Percentiles rank a stretch among this genome's conserved stretches.
phyloP scores from a whole-genome alignment of 495 filamentous ascomycete species.

The Penicillium nucicola region DNA sequence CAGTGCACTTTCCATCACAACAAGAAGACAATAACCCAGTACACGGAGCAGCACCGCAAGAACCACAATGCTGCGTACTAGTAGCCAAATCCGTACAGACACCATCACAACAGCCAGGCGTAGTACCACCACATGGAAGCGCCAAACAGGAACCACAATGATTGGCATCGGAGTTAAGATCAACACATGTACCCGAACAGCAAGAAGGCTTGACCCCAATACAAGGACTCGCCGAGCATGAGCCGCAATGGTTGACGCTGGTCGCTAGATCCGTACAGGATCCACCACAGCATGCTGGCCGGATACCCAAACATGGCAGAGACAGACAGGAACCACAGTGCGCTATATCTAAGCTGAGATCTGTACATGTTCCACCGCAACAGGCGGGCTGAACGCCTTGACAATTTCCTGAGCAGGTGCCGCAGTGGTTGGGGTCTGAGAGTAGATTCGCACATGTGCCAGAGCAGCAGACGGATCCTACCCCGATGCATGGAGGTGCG shows the following conservation, averaged over 20 bases:
- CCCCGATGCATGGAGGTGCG: too few relatives aligned
- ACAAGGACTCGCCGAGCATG: conserved; percentile 5
- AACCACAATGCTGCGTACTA: conserved; percentile 1
- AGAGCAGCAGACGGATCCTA: too few relatives aligned
- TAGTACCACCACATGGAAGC: neutral
- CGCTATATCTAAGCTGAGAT: conserved; percentile 1
- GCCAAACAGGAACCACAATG: conserved; percentile 15
- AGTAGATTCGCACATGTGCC: too few relatives aligned
- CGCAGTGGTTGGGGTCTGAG: too few relatives aligned
- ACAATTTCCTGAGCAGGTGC: too few relatives aligned
- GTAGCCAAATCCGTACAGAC: neutral
- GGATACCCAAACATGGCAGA: conserved; percentile 5
- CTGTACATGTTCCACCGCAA: conserved; percentile 5
- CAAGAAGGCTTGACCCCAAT: conserved; percentile 3
- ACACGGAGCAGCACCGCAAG: neutral
- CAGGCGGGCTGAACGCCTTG: too few relatives aligned
- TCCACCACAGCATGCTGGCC: conserved; percentile 7
- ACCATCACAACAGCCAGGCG: neutral
- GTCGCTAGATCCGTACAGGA: conserved; percentile 9
- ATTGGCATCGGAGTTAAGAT: conserved; percentile 5
- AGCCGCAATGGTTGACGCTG: conserved; percentile 3
- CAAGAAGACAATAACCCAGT: conserved; percentile 10
- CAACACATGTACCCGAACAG: conserved; percentile 9
- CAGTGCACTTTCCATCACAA: conserved; percentile 12
- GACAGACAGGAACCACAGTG: conserved; percentile 12